phyloP scores from a whole-genome alignment of 148 eudicot species.

The Hydrangea macrophylla region DNA sequence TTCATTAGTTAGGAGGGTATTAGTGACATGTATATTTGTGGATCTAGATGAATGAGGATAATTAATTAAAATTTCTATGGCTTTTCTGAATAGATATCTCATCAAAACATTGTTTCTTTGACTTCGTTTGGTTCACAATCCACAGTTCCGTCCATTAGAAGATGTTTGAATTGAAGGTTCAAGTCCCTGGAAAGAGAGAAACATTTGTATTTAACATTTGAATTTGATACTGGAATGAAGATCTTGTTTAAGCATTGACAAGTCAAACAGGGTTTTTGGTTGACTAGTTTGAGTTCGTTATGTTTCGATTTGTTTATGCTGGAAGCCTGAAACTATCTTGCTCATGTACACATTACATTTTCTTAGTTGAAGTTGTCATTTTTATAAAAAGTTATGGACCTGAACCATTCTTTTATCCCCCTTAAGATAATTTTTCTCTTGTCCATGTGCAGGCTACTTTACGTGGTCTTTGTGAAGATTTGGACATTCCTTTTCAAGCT shows the following conservation, averaged over 20 bases:
- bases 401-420: background rate
- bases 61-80: background rate
- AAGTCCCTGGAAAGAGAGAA: conserved; percentile 2
- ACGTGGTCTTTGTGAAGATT: conserved; percentile 77
- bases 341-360: background rate
- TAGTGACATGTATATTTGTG: background rate
- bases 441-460: conserved; percentile 55
- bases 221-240: background rate
- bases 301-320: background rate
- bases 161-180: background rate
- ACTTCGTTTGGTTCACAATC: background rate
- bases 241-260: background rate
- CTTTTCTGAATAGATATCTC: background rate
- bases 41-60: background rate
- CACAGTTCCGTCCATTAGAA: background rate
- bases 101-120: background rate
- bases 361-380: background rate
- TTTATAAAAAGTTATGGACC: background rate
- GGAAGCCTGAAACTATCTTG: background rate
- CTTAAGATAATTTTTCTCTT: conserved; percentile 4
- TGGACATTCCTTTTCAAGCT: conserved; percentile 80
- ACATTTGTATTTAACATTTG: background rate
- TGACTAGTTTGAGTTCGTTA: background rate
- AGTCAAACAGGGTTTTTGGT: background rate
- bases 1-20: no score